These are phyloP conservation scores for Plasmodium chabaudi DNA, from an alignment of 169 alveolate species.

Conservation along the genomic window DNA sequence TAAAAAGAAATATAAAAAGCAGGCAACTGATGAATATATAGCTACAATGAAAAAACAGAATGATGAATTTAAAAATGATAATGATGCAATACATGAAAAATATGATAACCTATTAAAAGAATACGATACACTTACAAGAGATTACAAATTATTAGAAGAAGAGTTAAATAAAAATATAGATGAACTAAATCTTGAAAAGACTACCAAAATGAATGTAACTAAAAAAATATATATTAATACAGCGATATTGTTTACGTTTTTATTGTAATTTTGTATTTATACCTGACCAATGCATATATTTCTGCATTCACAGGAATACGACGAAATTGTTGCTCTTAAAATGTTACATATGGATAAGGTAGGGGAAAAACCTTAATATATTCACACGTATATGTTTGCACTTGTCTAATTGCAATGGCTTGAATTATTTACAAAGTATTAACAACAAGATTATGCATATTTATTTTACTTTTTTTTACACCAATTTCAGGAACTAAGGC, in stretches of 20 bases:
- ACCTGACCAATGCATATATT: background rate
- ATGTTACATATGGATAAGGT: conserved; percentile 52
- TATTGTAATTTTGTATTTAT: too few relatives aligned
- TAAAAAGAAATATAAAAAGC: conserved; percentile 67
- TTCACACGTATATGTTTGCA: too few relatives aligned
- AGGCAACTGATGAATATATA: conserved; percentile 58
- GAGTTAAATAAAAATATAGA: conserved; percentile 29
- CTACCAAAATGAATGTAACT: conserved; percentile 16
- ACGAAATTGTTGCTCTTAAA: conserved; percentile 40
- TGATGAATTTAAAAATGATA: conserved; percentile 63
- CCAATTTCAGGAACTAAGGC: conserved; percentile 1
- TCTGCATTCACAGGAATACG: conserved; percentile 23
- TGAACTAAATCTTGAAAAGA: conserved; percentile 16
- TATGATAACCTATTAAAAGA: conserved; percentile 32
- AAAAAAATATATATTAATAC: background rate
- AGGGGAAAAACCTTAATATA: background rate
- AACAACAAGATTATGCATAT: background rate
- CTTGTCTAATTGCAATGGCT: too few relatives aligned
- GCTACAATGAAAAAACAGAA: conserved; percentile 50
- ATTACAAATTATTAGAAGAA: conserved; percentile 28
- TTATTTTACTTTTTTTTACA: background rate
- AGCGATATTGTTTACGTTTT: too few relatives aligned
- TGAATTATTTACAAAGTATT: too few relatives aligned
- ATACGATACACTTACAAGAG: conserved; percentile 3
- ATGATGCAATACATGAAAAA: conserved; percentile 31